Evolutionary conservation across 768 basidiomycete genomes (phyloP).

Genomic region (Suillus tomentosus): DNA sequence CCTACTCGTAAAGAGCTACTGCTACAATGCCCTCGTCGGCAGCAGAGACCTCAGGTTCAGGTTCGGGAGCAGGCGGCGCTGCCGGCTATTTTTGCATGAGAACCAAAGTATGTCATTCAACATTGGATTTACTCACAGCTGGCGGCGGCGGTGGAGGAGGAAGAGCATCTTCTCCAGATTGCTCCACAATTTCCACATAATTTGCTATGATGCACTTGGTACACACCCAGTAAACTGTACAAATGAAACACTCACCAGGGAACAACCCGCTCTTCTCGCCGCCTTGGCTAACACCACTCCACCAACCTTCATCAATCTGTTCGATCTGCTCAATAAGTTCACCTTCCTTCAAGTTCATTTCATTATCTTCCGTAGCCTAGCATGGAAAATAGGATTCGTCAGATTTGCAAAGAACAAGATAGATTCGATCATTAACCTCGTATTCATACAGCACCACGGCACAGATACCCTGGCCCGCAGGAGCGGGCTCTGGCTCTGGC

Average conservation of each 20-base stretch:
- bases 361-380: slow-evolving; percentile 83
- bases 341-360: slow-evolving; percentile 78
- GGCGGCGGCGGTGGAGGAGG: slow-evolving; percentile 55
- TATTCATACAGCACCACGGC: slow-evolving; percentile 85
- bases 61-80: slow-evolving; percentile 41
- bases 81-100: slow-evolving; percentile 30
- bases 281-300: slow-evolving; percentile 71
- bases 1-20: slow-evolving; percentile 72
- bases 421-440: slow-evolving; percentile 43
- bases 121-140: slow-evolving; percentile 39
- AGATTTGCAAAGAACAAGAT: background rate
- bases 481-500: slow-evolving; percentile 38
- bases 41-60: slow-evolving; percentile 44
- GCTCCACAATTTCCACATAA: slow-evolving; percentile 79
- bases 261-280: slow-evolving; percentile 78
- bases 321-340: slow-evolving; percentile 83
- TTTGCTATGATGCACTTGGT: slow-evolving; percentile 54
- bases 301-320: slow-evolving; percentile 90
- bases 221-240: background rate
- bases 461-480: slow-evolving; percentile 48
- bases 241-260: slow-evolving; percentile 55
- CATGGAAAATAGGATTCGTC: background rate
- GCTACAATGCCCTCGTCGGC: slow-evolving; percentile 62
- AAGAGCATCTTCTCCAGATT: slow-evolving; percentile 45
- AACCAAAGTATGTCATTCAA: background rate